A percentile compares a stretch with the other conserved stretches of the same genome.
phyloP scores from a whole-genome alignment of 176 grass and related monocot genomes.

The Oryza meyeriana region DNA sequence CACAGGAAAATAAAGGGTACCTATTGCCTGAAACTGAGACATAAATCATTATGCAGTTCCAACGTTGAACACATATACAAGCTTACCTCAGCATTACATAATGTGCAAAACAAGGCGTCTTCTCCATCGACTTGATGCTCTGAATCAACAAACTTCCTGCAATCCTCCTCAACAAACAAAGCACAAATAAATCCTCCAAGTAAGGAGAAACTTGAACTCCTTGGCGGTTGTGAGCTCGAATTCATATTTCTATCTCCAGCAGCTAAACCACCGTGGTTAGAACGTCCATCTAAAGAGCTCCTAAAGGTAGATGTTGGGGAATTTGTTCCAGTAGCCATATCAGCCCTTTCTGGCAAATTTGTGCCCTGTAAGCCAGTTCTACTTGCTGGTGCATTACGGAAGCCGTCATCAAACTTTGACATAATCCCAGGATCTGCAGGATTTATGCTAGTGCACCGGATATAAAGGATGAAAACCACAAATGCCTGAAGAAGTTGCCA shows the following conservation, averaged over 20 bases:
- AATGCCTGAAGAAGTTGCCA: slow-evolving; percentile 50
- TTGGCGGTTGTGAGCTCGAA: slow-evolving; percentile 12
- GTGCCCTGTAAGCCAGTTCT: slow-evolving; percentile 31
- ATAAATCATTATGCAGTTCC: neutral
- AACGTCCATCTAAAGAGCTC: slow-evolving; percentile 50
- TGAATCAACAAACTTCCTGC: slow-evolving; percentile 55
- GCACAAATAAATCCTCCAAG: slow-evolving; percentile 68
- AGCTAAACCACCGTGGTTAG: slow-evolving; percentile 45
- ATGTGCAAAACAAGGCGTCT: slow-evolving; percentile 79
- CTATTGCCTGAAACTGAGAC: slow-evolving; percentile 5
- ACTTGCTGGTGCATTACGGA: slow-evolving; percentile 42
- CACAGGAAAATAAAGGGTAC: slow-evolving; percentile 3
- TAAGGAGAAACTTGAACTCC: slow-evolving; percentile 48
- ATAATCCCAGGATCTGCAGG: slow-evolving; percentile 88
- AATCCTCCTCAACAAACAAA: slow-evolving; percentile 75
- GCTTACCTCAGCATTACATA: slow-evolving; percentile 79
- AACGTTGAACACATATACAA: slow-evolving; percentile 3
- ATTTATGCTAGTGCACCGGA: slow-evolving; percentile 91
- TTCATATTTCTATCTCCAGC: slow-evolving; percentile 33
- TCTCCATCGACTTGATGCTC: slow-evolving; percentile 63
- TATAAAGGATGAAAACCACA: slow-evolving; percentile 75
- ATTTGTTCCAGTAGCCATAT: slow-evolving; percentile 34
- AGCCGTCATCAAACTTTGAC: slow-evolving; percentile 57
- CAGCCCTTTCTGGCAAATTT: slow-evolving; percentile 29
- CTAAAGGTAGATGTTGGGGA: slow-evolving; percentile 49